Base-by-base conservation (phyloP, 441 rosid genomes). In the Brassica balearica region DNA sequence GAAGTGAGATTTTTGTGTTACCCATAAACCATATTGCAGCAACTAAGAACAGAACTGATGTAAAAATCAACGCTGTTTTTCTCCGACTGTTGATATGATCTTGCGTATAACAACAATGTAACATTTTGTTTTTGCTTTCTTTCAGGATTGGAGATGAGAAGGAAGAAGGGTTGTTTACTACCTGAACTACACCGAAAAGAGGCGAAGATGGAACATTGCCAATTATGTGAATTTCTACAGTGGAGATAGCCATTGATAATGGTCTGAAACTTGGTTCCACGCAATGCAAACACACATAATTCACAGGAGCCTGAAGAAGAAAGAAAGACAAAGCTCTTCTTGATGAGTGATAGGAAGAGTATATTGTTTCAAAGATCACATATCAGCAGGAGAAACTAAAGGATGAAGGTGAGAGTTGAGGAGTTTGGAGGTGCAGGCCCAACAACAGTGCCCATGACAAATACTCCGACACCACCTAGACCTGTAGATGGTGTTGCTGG, bases 201-300 rank as follows among this genome's bases (percentile, higher is more conserved):
- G 94, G 94, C 0, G 91, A 88, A 72, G 92, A 88, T 67, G 94
- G 92, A 60, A 90, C 92, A 81, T 90, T 90, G 6, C 92, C 94
- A 71, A 90, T 86, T 74, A 88, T 77, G 82, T 90, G 94, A 71
- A 90, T 88, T 29, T 89, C 83, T 15, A 90, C 91, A 3, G 94
- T 90, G 61, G 94, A 87, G 53, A 88, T 86, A 9, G 94, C 91
- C 92, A 90, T 90, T 27, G 94, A 88, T 71, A 90, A 70, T 63
- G 92, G 91, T 84, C 94, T 83, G 81, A 88, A 68, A 81, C 90
- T 90, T n/a, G 92, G 92, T 80, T 84, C 79, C 58, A 90, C 91
- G 80, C 89, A 80, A 59, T 88, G 94, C 51, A 90, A 88, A 80
- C 86, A 83, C 56, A 90, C 79, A 71, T 83, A 88, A 73, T 90